Conservation (phyloP, 202 grass and related monocot genomes). For the Miscanthus sacchariflorus region DNA sequence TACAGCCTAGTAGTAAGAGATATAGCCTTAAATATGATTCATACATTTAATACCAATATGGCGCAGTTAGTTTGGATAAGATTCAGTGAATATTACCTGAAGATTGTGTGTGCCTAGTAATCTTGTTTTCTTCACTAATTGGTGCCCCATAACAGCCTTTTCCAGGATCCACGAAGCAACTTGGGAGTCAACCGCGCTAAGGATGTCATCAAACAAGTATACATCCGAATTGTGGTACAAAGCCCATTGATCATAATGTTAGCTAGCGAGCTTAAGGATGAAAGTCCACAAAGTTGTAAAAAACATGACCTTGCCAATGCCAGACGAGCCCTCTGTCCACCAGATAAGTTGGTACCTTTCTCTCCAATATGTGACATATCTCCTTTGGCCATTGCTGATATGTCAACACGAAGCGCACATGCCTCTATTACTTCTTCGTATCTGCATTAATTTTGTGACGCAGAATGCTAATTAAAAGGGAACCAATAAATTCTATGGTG, state of each 20-base stretch:
- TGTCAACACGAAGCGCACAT: constrained; percentile 89
- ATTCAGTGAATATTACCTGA: constrained; percentile 59
- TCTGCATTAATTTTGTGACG: constrained; percentile 58
- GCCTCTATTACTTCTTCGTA: constrained; percentile 85
- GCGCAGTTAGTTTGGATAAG: background rate
- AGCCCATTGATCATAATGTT: constrained; percentile 55
- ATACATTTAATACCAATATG: constrained; percentile 17
- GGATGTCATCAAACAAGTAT: constrained; percentile 94
- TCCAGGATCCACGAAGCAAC: constrained; percentile 91
- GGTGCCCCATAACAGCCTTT: constrained; percentile 65
- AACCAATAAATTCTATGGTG: constrained; percentile 6
- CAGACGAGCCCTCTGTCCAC: constrained; percentile 89
- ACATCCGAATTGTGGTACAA: constrained; percentile 87
- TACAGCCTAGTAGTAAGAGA: background rate
- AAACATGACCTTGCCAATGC: constrained; percentile 81
- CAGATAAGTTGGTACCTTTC: constrained; percentile 96
- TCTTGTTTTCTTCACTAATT: constrained; percentile 81
- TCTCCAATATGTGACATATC: constrained; percentile 86
- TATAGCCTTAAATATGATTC: constrained; percentile 23
- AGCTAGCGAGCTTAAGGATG: constrained; percentile 33
- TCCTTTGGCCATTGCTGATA: constrained; percentile 78
- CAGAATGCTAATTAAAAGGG: constrained; percentile 9
- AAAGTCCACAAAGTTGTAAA: constrained; percentile 23
- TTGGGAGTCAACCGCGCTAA: constrained; percentile 96
- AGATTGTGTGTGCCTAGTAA: constrained; percentile 88